Conservation (phyloP, 352 stramenopile genomes). For the Phytophthora multivora region DNA sequence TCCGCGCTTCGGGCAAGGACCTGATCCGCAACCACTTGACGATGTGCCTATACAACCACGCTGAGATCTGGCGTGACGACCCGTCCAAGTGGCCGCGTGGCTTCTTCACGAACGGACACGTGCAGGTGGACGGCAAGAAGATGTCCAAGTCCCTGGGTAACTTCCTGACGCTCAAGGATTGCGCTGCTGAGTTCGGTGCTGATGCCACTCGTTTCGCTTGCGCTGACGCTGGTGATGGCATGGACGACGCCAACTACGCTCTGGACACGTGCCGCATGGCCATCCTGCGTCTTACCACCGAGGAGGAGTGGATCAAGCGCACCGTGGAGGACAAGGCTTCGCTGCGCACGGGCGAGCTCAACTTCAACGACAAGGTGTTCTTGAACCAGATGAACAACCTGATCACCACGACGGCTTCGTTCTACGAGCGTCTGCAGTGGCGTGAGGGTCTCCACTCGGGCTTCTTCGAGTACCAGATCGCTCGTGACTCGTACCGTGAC, state of each 20-base stretch:
- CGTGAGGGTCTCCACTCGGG: conserved; percentile 97
- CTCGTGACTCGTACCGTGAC: conserved; percentile 97
- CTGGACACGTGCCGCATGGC: conserved; percentile 97
- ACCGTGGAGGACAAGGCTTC: conserved; percentile 85
- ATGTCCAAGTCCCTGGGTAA: conserved; percentile 99
- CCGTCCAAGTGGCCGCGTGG: conserved; percentile 96
- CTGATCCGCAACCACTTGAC: conserved; percentile 99
- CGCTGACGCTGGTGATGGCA: conserved; percentile 96
- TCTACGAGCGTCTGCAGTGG: conserved; percentile 93
- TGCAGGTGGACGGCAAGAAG: conserved; percentile 98
- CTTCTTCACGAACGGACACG: conserved; percentile 99
- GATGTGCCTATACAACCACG: conserved; percentile 99
- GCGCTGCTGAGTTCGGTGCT: conserved; percentile 94
- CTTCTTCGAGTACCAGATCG: conserved; percentile 99
- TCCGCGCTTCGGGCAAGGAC: conserved; percentile 96
- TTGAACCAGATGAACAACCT: conserved; percentile 97
- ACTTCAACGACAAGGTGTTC: conserved; percentile 95
- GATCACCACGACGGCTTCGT: conserved; percentile 89
- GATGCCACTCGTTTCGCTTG: conserved; percentile 98
- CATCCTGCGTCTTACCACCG: conserved; percentile 96
- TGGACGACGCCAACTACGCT: conserved; percentile 99
- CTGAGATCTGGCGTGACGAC: conserved; percentile 98
- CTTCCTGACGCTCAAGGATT: conserved; percentile 99
- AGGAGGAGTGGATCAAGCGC: conserved; percentile 98
- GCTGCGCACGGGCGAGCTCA: conserved; percentile 78